phyloP scores from a whole-genome alignment of 805 yeast genomes.

The Metschnikowia cubensis region DNA sequence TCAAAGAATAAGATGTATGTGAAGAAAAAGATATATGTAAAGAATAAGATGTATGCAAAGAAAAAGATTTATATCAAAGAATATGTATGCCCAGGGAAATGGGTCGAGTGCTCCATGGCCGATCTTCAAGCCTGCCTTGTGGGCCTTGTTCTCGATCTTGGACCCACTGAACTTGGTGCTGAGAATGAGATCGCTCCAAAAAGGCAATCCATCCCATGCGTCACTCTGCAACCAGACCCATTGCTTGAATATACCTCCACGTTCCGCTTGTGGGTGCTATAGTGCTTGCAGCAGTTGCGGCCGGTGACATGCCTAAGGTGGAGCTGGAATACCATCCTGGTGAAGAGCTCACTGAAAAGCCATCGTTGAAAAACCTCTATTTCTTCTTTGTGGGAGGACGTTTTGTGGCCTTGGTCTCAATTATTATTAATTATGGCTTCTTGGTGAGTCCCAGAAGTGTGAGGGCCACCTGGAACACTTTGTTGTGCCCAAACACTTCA shows the following conservation, averaged over 20 bases:
- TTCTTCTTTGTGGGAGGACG: conserved; percentile 54
- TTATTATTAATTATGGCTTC: conserved; percentile 32
- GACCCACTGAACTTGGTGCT: conserved; percentile 41
- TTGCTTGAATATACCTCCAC: conserved; percentile 45
- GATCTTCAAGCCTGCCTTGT: conserved; percentile 67
- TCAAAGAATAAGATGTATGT: too few species aligned
- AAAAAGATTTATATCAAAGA: too few species aligned
- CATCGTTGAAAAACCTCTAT: conserved; percentile 37
- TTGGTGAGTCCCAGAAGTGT: conserved; percentile 45
- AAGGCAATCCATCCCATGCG: conserved; percentile 54
- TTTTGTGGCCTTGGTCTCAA: conserved; percentile 37
- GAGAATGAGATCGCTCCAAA: conserved; percentile 31
- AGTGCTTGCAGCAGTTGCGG: conserved; percentile 57
- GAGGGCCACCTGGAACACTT: conserved; percentile 35
- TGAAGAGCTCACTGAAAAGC: conserved; percentile 19
- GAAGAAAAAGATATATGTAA: too few species aligned
- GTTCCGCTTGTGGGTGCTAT: conserved; percentile 49
- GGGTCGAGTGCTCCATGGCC: conserved; percentile 99
- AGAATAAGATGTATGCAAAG: too few species aligned
- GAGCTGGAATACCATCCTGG: conserved; percentile 13
- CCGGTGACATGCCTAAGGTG: conserved; percentile 42
- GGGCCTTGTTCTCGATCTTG: conserved; percentile 49
- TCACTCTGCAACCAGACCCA: conserved; percentile 43
- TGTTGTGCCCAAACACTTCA: conserved; percentile 28
- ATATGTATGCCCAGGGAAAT: conserved; percentile 91